A percentile compares a stretch with the other conserved stretches of the same genome.
phyloP scores from a whole-genome alignment of 768 basidiomycete species.

The Auricularia sp. region DNA sequence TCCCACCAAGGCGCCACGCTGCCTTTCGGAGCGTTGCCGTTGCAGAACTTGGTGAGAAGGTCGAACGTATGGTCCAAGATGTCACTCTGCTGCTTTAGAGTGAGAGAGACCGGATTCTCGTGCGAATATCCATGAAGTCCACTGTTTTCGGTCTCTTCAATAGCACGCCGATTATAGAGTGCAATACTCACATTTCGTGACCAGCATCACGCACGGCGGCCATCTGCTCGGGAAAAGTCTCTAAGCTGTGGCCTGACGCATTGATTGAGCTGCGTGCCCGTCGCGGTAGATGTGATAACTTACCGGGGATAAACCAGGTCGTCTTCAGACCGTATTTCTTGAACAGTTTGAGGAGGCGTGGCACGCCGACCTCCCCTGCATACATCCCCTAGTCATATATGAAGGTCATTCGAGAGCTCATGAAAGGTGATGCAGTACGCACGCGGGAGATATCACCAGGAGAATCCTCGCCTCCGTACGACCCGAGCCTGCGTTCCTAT shows the following conservation, averaged over 20 bases:
- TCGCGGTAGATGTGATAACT: background rate
- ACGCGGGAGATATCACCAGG: constrained; percentile 59
- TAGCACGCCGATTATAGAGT: too few species aligned
- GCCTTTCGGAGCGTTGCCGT: constrained; percentile 47
- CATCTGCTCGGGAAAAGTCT: constrained; percentile 65
- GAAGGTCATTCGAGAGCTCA: background rate
- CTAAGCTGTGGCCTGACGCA: constrained; percentile 50
- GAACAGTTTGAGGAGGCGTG: constrained; percentile 61
- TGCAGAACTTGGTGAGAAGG: constrained; percentile 56
- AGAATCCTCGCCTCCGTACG: constrained; percentile 67
- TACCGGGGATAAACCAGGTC: constrained; percentile 71
- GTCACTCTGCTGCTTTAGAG: constrained; percentile 56
- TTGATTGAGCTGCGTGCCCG: too few species aligned
- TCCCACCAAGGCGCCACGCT: constrained; percentile 79
- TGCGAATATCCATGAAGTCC: constrained; percentile 66
- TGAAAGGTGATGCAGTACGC: constrained; percentile 2
- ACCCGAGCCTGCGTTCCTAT: constrained; percentile 41
- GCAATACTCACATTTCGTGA: constrained; percentile 45
- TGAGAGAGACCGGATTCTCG: constrained; percentile 58
- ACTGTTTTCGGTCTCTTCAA: constrained; percentile 17
- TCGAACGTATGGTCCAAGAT: constrained; percentile 56
- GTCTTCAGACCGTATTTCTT: constrained; percentile 56
- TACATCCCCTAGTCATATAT: constrained; percentile 42
- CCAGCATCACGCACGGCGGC: constrained; percentile 60
- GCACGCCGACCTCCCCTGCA: constrained; percentile 64